phyloP scores from a whole-genome alignment of 2,329 filamentous ascomycete species.

The Exophiala oligosperma region DNA sequence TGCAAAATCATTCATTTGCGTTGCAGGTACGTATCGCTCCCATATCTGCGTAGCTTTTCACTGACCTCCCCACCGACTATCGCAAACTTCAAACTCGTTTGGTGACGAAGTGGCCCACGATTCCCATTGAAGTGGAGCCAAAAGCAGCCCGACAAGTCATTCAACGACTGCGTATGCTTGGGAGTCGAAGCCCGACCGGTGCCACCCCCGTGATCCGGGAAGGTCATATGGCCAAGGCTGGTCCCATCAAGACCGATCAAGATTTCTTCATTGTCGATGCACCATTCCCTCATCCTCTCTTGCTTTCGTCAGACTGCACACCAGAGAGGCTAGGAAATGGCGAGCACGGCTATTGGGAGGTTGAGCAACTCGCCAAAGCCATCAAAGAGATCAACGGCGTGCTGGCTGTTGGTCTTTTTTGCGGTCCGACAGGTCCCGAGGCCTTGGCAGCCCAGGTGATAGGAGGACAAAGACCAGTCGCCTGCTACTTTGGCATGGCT shows the following conservation, averaged over 20 bases:
- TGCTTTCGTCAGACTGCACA: conserved; percentile 60
- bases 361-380: conserved; percentile 68
- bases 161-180: conserved; percentile 68
- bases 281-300: conserved; percentile 70
- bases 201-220: conserved; percentile 57
- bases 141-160: conserved; percentile 78
- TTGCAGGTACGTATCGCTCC: conserved; percentile 63
- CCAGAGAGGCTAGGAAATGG: conserved; percentile 54
- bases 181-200: conserved; percentile 64
- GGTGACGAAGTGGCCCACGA: conserved; percentile 72
- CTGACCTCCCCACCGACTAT: conserved; percentile 63
- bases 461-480: conserved; percentile 85
- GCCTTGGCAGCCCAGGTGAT: conserved; percentile 60
- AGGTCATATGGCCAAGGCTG: conserved; percentile 74
- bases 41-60: not conserved
- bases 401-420: conserved; percentile 88
- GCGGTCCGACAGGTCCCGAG: conserved; percentile 74
- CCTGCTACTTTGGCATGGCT: conserved; percentile 91
- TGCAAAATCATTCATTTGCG: conserved; percentile 82
- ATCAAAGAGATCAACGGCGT: conserved; percentile 85
- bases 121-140: conserved; percentile 92
- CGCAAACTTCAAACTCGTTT: conserved; percentile 82
- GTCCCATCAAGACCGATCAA: conserved; percentile 82
- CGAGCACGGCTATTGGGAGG: conserved; percentile 73
- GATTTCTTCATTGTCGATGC: conserved; percentile 90